A percentile compares a stretch with the other conserved stretches of the same genome.
phyloP scores from a whole-genome alignment of 768 basidiomycete species.

The Guyanaporus albipodus region DNA sequence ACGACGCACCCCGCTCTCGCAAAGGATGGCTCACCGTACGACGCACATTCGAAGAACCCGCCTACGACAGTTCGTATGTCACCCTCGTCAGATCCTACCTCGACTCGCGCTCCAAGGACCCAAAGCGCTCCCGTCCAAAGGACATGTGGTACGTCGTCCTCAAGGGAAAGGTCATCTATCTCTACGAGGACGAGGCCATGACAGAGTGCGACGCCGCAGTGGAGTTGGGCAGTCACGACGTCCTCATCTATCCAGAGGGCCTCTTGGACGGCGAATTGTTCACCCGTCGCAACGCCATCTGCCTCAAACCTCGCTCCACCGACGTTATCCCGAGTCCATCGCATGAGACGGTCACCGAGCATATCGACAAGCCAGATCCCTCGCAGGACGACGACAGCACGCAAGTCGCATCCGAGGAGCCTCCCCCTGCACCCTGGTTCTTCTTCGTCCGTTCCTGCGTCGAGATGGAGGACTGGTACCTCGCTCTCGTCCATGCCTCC shows the following conservation, averaged over 20 bases:
- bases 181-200: conserved; percentile 92
- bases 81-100: conserved; percentile 76
- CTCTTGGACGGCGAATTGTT: conserved; percentile 86
- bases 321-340: conserved; percentile 46
- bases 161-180: conserved; percentile 86
- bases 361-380: conserved; percentile 27
- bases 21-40: conserved; percentile 85
- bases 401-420: conserved; percentile 46
- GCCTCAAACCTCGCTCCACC: conserved; percentile 52
- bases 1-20: conserved; percentile 61
- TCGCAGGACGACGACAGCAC: conserved; percentile 35
- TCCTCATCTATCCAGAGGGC: conserved; percentile 70
- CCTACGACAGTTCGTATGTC: conserved; percentile 66
- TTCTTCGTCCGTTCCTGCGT: conserved; percentile 84
- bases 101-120: conserved; percentile 80
- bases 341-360: conserved; percentile 43
- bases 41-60: conserved; percentile 67
- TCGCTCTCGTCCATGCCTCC: conserved; percentile 73
- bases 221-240: conserved; percentile 75
- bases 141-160: conserved; percentile 92
- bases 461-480: conserved; percentile 98
- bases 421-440: conserved; percentile 76
- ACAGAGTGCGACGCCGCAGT: conserved; percentile 89
- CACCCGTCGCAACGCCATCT: conserved; percentile 85
- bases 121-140: conserved; percentile 78